Base-by-base conservation (phyloP, 2,329 filamentous ascomycete species). In the Aspergillus arachidicola region DNA sequence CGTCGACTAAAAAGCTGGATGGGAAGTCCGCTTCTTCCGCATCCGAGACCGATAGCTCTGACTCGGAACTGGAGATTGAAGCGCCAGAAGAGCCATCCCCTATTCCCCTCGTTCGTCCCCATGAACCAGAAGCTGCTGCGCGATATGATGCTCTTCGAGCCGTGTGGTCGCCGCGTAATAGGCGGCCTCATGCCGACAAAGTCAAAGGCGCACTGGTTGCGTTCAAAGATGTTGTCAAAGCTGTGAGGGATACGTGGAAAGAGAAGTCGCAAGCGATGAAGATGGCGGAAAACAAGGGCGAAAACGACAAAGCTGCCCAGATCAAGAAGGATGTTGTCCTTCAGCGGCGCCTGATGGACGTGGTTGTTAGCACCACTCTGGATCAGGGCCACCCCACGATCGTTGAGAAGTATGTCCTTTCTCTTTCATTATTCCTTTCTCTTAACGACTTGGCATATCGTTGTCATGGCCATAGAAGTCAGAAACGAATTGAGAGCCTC, bases 211-310 rank as follows among this genome's bases (percentile, higher is more conserved):
- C 83, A 51, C 78, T 89, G 66, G 81, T 81, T 57, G 81, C 84
- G 50, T 85, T 86, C 70, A 87, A 86, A 79, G 85, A 88, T 56
- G 78, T 88, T 51, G 78, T 89, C 63, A 85, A 85, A 71, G 81
- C 81, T 7, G 82, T 89, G 61, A 83, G 86, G 63, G 87, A 89
- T 72, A 79, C 84, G 43, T 89, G 87, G 87, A 88, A 87, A 71
- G 76, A 81, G 38, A 85, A 86, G 68, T 82, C 79, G 50, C 82
- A 84, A 66, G 82, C 83, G 28, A 80, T 89, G 65, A 82, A 84
- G 65, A 79, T 84, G 65, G 87, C 87, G 12, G 85, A 87, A 69
- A 84, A 86, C 63, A 81, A 85, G 73, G 84, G 86, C 69, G 80
- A 84, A 69, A 80, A 79, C 64, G 78, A 81, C 57, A 85, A 87